Evolutionary conservation across 1,284 basidiomycete genomes (phyloP).

Genomic region (Ceratobasidium sp.): DNA sequence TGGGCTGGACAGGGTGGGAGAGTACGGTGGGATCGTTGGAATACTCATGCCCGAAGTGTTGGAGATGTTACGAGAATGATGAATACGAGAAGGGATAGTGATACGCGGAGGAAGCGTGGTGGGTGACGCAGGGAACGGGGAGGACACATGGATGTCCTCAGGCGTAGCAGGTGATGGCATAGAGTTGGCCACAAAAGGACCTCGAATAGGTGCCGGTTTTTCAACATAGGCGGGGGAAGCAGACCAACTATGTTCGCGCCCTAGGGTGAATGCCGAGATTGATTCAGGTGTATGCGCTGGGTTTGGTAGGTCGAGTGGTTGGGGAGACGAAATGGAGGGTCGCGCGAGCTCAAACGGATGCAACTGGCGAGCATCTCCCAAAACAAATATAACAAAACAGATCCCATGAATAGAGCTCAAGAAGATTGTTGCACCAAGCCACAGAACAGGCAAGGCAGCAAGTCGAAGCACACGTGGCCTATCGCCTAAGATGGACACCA

Average conservation of each 20-base stretch:
- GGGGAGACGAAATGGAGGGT: conserved; percentile 42
- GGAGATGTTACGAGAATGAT: conserved; percentile 34
- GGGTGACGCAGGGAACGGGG: conserved; percentile 37
- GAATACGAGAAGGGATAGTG: conserved; percentile 9
- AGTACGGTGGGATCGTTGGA: conserved; percentile 42
- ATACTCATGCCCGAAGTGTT: conserved; percentile 21
- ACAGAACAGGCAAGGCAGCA: conserved; percentile 41
- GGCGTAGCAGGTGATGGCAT: conserved; percentile 19
- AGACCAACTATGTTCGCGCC: conserved; percentile 37
- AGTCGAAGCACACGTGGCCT: conserved; percentile 41
- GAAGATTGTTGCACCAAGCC: conserved; percentile 40
- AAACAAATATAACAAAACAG: conserved; percentile 45
- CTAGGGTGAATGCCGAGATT: conserved; percentile 33
- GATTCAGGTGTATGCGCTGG: conserved; percentile 17
- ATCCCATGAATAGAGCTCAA: conserved; percentile 46
- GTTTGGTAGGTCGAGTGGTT: conserved; percentile 15
- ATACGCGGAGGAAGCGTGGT: not conserved
- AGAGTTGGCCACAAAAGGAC: not conserved
- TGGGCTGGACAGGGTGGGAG: conserved; percentile 22
- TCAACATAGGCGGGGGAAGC: conserved; percentile 7
- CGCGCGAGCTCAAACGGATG: conserved; percentile 47
- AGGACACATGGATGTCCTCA: conserved; percentile 24
- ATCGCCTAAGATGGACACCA: conserved; percentile 32
- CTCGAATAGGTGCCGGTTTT: conserved; percentile 14
- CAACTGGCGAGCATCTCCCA: conserved; percentile 47